Evolutionary conservation across 768 basidiomycete species (phyloP).

Genomic region (Glaciozyma antarctica): DNA sequence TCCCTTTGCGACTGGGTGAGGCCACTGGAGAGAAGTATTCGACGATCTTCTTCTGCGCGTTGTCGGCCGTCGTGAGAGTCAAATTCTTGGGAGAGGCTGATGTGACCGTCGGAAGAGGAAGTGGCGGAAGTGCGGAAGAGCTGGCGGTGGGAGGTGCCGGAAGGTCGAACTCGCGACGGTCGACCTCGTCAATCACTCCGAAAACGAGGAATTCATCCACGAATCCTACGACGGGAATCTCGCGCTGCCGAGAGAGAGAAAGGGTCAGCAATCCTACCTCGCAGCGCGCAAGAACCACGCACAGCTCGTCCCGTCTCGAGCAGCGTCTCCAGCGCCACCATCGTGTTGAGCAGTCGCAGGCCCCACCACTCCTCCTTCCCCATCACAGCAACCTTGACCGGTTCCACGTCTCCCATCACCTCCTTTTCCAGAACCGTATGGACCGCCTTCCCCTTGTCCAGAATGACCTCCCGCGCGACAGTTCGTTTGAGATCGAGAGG

Average conservation of each 20-base stretch:
- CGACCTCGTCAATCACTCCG: slow-evolving; percentile 55
- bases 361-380: slow-evolving; percentile 68
- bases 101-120: background rate
- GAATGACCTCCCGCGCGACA: slow-evolving; percentile 48
- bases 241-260: slow-evolving; percentile 45
- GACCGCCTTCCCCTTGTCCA: slow-evolving; percentile 57
- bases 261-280: slow-evolving; percentile 35
- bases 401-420: slow-evolving; percentile 48
- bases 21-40: slow-evolving; percentile 19
- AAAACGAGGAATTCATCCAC: slow-evolving; percentile 55
- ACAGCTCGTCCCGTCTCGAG: slow-evolving; percentile 13
- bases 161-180: slow-evolving; percentile 39
- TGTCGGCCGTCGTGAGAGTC: slow-evolving; percentile 24
- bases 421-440: slow-evolving; percentile 71
- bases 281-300: slow-evolving; percentile 12
- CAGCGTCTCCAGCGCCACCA: slow-evolving; percentile 55
- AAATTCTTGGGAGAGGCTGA: background rate
- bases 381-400: slow-evolving; percentile 47
- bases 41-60: slow-evolving; percentile 42
- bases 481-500: slow-evolving; percentile 47
- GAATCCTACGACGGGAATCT: slow-evolving; percentile 74
- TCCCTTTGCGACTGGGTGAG: slow-evolving; percentile 9
- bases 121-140: background rate
- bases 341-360: slow-evolving; percentile 63
- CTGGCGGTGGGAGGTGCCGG: background rate